Conservation (phyloP, 2,329 filamentous ascomycete genomes). For the Pseudocercospora crystallina region DNA sequence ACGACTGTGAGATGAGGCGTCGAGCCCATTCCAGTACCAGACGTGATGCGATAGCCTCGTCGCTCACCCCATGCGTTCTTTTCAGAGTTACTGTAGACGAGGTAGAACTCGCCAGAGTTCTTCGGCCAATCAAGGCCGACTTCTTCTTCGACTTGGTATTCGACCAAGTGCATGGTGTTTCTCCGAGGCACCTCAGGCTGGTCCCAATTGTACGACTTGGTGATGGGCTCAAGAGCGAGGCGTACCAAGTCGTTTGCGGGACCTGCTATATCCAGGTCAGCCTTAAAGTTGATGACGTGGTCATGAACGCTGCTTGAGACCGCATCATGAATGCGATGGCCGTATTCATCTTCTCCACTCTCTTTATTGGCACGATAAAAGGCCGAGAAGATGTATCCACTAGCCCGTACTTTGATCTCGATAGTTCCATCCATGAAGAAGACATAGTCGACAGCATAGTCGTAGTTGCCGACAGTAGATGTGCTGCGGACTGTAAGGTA, state of each 20-base stretch:
- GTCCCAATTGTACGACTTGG: conserved; percentile 33
- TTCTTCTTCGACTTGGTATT: conserved; percentile 28
- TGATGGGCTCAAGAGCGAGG: conserved; percentile 32
- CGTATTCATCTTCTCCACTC: conserved; percentile 39
- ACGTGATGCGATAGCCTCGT: conserved; percentile 46
- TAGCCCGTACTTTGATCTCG: conserved; percentile 52
- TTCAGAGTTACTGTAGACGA: conserved; percentile 38
- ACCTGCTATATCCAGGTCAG: conserved; percentile 41
- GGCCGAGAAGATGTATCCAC: conserved; percentile 56
- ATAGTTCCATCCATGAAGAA: conserved; percentile 57
- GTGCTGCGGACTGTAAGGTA: conserved; percentile 49
- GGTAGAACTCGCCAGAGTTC: conserved; percentile 43
- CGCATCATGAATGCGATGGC: conserved; percentile 40
- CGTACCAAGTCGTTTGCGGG: conserved; percentile 37
- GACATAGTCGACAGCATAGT: conserved; percentile 52
- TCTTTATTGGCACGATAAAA: conserved; percentile 46
- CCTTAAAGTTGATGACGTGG: conserved; percentile 45
- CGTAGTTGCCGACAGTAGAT: conserved; percentile 57
- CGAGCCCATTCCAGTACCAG: conserved; percentile 36
- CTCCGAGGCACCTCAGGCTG: conserved; percentile 28
- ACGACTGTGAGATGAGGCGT: conserved; percentile 49
- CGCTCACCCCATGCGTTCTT: conserved; percentile 45
- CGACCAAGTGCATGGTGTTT: conserved; percentile 35
- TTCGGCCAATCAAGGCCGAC: conserved; percentile 36
- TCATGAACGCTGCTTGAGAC: conserved; percentile 40